phyloP scores from a whole-genome alignment of 495 filamentous ascomycete genomes.

The Aspergillus bertholletiae region DNA sequence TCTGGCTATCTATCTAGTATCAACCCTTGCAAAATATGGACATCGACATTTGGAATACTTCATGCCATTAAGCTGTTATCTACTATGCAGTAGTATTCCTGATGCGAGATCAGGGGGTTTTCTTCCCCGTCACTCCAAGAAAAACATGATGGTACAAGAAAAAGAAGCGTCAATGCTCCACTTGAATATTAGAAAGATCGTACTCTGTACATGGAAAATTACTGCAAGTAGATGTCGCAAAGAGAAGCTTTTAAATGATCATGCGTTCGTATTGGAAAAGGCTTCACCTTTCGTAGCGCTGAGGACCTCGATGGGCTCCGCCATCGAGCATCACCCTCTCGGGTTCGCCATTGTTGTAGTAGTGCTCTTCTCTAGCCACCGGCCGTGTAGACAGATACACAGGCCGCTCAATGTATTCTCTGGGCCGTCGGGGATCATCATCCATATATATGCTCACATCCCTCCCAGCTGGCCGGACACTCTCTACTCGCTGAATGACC shows the following conservation, averaged over 20 bases:
- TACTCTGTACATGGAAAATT: background rate
- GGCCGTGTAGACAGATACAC: slow-evolving; percentile 30
- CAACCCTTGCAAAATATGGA: too few relatives aligned
- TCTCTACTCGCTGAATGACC: slow-evolving; percentile 45
- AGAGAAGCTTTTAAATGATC: background rate
- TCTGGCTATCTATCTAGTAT: too few relatives aligned
- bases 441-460: slow-evolving; percentile 41
- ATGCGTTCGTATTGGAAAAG: background rate
- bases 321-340: slow-evolving; percentile 30
- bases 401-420: slow-evolving; percentile 44
- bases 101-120: too few relatives aligned
- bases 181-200: background rate
- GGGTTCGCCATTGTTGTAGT: slow-evolving; percentile 34
- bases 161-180: background rate
- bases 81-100: too few relatives aligned
- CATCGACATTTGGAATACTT: too few relatives aligned
- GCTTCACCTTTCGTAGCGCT: slow-evolving; percentile 23
- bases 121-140: too few relatives aligned
- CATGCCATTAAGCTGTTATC: too few relatives aligned
- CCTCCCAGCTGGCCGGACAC: slow-evolving; percentile 44
- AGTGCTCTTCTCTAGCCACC: slow-evolving; percentile 31
- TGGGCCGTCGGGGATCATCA: slow-evolving; percentile 29
- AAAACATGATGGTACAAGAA: background rate
- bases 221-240: background rate
- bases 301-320: slow-evolving; percentile 27